Percentiles rank a stretch among this genome's conserved stretches.
Evolutionary conservation across 2,329 filamentous ascomycete species (phyloP).

Genomic region (Fusarium guadeloupense): DNA sequence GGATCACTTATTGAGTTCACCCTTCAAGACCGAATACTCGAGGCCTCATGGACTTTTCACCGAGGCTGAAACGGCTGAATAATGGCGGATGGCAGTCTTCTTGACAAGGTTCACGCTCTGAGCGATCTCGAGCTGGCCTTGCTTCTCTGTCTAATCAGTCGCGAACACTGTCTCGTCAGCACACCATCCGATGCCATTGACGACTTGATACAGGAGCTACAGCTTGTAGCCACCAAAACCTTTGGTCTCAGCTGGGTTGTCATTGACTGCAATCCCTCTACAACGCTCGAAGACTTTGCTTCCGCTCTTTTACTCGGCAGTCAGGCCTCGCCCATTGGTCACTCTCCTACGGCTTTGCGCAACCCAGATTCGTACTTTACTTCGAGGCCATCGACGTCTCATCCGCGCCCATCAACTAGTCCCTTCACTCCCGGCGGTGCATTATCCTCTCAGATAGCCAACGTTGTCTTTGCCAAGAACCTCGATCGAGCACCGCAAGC

Average conservation of each 20-base stretch:
- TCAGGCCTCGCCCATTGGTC: conserved; percentile 35
- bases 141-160: conserved; percentile 80
- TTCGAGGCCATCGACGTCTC: conserved; percentile 36
- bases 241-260: conserved; percentile 78
- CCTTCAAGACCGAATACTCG: not conserved
- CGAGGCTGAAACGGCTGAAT: conserved; percentile 36
- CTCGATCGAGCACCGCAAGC: conserved; percentile 76
- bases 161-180: conserved; percentile 90
- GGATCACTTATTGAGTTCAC: conserved; percentile 10
- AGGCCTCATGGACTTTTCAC: conserved; percentile 42
- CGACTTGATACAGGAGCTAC: conserved; percentile 77
- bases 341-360: conserved; percentile 41
- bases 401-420: conserved; percentile 39
- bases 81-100: conserved; percentile 71
- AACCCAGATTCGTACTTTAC: conserved; percentile 47
- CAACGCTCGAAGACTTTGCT: conserved; percentile 83
- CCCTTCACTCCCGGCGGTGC: conserved; percentile 43
- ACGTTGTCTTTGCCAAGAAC: conserved; percentile 83
- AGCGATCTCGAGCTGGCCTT: conserved; percentile 89
- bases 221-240: conserved; percentile 73
- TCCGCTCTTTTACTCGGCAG: conserved; percentile 68
- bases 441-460: conserved; percentile 67
- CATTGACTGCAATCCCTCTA: conserved; percentile 76
- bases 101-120: conserved; percentile 77
- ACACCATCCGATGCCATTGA: conserved; percentile 70